Base-by-base conservation (phyloP, 1,139 yeast genomes). In the Zygosaccharomyces pseudobailii region DNA sequence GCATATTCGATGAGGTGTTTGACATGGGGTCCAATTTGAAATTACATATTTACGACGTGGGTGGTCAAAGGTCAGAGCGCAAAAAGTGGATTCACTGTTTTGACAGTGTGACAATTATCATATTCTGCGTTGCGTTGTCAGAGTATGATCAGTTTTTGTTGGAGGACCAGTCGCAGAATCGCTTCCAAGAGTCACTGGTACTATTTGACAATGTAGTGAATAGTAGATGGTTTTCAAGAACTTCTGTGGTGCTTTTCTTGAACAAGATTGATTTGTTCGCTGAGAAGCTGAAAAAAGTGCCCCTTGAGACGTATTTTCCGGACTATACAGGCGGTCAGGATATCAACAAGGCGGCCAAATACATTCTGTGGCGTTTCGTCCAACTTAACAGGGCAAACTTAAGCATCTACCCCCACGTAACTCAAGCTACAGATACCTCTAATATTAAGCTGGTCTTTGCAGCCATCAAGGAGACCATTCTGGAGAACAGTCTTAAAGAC, bases 11-110 rank as follows among this genome's bases (percentile, higher is more conserved):
- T 62, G 82, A 87, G 53, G 75, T 76, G 49, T 87, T 89, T 60
- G 82, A 83, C 55, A 79, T 88, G 82, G 90, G 87, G 35, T 75
- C 78, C 4, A 56, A 59, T 37, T 71, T 87, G 47, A 82, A 82
- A 60, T 78, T 88, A 49, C 95, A 87, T 66, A 80, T 89, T 76
- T 88, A 77, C 63, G 97, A 89, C 66, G 96, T 89, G 42, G 97
- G 97, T 53, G 97, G 97, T 1, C 97, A 89, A 68, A 73, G 97
- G 58, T 82, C 92, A 1, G 97, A 89, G 69, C 80, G 97, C 46
- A 87, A 87, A 62, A 89, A 89, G 66, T 89, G 97, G 97, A 89
- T 89, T 55, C 95, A 89, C 67, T 89, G 96, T 63, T 89, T 89
- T 61, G 96, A 89, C 67, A 88, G 89, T 59, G 97, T 89, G 30